Percentiles rank a stretch among this genome's conserved stretches.
Conservation (phyloP, 108 stramenopile genomes). For the Conticribra guillardii region DNA sequence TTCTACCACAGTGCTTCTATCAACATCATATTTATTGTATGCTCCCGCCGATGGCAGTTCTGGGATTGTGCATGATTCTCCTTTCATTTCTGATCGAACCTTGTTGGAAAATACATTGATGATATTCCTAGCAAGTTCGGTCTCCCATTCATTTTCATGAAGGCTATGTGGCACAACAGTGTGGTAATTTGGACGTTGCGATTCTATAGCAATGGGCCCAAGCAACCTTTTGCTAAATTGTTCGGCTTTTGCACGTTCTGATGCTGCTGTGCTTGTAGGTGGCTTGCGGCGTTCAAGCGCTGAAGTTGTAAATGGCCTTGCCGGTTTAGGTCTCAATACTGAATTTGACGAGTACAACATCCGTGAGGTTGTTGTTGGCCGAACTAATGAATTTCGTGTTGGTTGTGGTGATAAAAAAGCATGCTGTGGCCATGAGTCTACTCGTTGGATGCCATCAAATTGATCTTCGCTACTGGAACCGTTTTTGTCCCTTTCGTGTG, state of each 20-base stretch:
- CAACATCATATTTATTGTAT: neutral
- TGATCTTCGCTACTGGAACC: neutral
- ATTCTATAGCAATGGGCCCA: slow-evolving; percentile 23
- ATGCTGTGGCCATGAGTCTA: slow-evolving; percentile 1
- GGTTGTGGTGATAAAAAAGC: no score
- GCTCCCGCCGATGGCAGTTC: slow-evolving; percentile 1
- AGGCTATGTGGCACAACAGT: slow-evolving; percentile 10
- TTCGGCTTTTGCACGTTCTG: slow-evolving; percentile 14
- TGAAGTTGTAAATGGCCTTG: neutral
- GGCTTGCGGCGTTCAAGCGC: slow-evolving; percentile 7
- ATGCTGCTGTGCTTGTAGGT: neutral
- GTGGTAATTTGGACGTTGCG: slow-evolving; percentile 5
- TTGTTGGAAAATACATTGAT: slow-evolving; percentile 25
- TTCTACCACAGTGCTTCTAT: neutral
- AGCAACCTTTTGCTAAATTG: slow-evolving; percentile 6
- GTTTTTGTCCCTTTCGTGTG: no score
- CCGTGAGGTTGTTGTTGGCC: slow-evolving; percentile 1
- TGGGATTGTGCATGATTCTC: neutral
- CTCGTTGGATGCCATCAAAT: neutral
- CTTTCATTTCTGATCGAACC: slow-evolving; percentile 22
- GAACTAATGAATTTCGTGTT: neutral
- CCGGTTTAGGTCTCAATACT: neutral
- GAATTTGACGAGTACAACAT: neutral
- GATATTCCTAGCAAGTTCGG: slow-evolving; percentile 32
- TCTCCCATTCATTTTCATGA: slow-evolving; percentile 32